phyloP scores from a whole-genome alignment of 2,329 filamentous ascomycete species.

The Tolypocladium ophioglossoides region DNA sequence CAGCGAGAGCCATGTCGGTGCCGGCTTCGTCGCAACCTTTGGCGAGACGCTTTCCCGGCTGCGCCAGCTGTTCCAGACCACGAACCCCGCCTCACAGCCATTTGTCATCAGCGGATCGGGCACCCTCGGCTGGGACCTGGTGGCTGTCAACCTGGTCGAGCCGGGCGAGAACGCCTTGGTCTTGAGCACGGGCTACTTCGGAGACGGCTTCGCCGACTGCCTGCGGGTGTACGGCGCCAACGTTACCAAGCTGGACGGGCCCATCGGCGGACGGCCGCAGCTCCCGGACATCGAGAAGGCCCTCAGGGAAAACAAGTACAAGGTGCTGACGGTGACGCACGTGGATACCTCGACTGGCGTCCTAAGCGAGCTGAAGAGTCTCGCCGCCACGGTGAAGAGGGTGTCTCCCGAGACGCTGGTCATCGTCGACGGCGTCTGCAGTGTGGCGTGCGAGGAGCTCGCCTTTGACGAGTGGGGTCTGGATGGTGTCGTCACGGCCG shows the following conservation, averaged over 20 bases:
- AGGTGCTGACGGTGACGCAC: constrained; percentile 88
- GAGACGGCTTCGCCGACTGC: constrained; percentile 87
- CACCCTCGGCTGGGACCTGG: constrained; percentile 92
- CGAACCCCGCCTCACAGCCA: constrained; percentile 71
- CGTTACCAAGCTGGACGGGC: constrained; percentile 79
- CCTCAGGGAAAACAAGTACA: constrained; percentile 84
- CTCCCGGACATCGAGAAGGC: constrained; percentile 81
- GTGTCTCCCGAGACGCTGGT: constrained; percentile 88
- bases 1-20: constrained; percentile 89
- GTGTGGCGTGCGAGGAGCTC: constrained; percentile 91
- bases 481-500: constrained; percentile 86
- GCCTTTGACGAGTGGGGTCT: constrained; percentile 91
- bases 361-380: constrained; percentile 75
- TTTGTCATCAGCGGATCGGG: constrained; percentile 92
- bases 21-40: constrained; percentile 81
- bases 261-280: constrained; percentile 80
- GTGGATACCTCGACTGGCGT: constrained; percentile 97
- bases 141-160: constrained; percentile 88
- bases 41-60: constrained; percentile 81
- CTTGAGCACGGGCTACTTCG: constrained; percentile 94
- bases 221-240: constrained; percentile 84
- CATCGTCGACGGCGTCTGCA: constrained; percentile 93
- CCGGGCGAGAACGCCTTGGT: constrained; percentile 84
- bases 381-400: constrained; percentile 72
- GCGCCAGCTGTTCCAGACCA: constrained; percentile 89